phyloP scores from a whole-genome alignment of 805 yeast genomes.

The Yamadazyma scolyti region DNA sequence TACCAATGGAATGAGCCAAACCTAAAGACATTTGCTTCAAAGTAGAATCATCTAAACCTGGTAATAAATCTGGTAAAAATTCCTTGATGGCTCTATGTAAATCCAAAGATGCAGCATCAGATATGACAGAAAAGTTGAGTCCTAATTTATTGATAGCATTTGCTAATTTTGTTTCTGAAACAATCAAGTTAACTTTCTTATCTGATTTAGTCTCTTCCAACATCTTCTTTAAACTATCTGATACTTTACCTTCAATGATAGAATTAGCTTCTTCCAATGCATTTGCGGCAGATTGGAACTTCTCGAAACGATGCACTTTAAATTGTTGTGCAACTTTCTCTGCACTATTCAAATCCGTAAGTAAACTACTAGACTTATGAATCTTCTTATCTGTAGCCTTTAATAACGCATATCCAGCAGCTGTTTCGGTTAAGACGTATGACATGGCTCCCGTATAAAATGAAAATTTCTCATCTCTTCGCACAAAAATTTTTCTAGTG shows the following conservation, averaged over 20 bases:
- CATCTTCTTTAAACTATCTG: constrained; percentile 73
- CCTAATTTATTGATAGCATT: constrained; percentile 95
- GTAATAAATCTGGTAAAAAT: constrained; percentile 87
- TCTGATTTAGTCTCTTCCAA: constrained; percentile 73
- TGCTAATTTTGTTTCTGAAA: constrained; percentile 93
- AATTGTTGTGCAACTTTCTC: constrained; percentile 86
- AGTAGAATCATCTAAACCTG: constrained; percentile 85
- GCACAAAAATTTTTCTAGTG: constrained; percentile 3
- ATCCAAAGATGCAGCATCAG: constrained; percentile 94
- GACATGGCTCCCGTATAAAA: constrained; percentile 47
- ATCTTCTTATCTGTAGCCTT: constrained; percentile 98
- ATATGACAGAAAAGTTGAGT: constrained; percentile 78
- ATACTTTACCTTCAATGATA: constrained; percentile 89
- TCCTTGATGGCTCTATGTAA: constrained; percentile 94
- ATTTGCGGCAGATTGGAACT: constrained; percentile 89
- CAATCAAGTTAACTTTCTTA: constrained; percentile 83
- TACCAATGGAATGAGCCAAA: constrained; percentile 97
- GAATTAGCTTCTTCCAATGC: constrained; percentile 95
- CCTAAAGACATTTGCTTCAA: constrained; percentile 95
- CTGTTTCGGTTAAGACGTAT: constrained; percentile 91
- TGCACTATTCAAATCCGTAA: constrained; percentile 74
- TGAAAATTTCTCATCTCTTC: constrained; percentile 1
- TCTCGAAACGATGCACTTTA: constrained; percentile 93
- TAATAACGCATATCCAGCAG: constrained; percentile 97
- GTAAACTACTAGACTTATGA: constrained; percentile 73